Evolutionary conservation across 2,329 filamentous ascomycete species (phyloP), one percentile per base, ranked within the genome.

Genomic region (Alternaria sp.): DNA sequence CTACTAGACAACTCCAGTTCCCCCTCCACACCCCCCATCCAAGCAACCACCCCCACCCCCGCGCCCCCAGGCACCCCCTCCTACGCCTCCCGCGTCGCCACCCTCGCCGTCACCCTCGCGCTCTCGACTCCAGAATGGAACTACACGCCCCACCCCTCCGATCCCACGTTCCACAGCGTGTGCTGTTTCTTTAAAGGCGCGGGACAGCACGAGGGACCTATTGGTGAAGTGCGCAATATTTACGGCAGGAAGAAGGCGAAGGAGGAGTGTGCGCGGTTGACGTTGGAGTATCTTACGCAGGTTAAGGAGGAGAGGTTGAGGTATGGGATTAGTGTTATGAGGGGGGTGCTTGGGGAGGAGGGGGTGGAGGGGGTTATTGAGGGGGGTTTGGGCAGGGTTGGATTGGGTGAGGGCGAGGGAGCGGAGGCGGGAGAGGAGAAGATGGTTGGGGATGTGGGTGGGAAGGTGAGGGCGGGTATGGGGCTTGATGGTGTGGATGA

Each of bases 201-300:
- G 0, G 74, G 71, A 1, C 46, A 45, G 53, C 71, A 74, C 18
- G 60, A 57, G 8, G 76, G 74, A 0, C 75, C 78, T 4, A 69
- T 86, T 18, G 84, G 82, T 23, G 72, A 81, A 58, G 80, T 84
- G 3, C 63, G 73, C 0, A 75, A 81, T 58, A 73, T 86, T 0
- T 82, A 75, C 64, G 85, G 85, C 3, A 83, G 82, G 77, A 85
- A 84, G 73, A 82, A 77, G 51, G 84, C 84, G 0, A 85, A 82
- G 71, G 82, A 86, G 61, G 79, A 81, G 64, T 82, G 83, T 72
- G 84, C 84, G n/a, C 71, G 77, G 60, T 58, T 74, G 33, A 79
- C 84, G 10, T 59, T 83, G 28, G 68, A 57, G 25, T 76, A 84
- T 47, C n/a, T n/a, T n/a, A n/a, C n/a, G n/a, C n/a, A n/a, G 15